Percentiles rank a stretch among this genome's conserved stretches.
Evolutionary conservation across 2,329 filamentous ascomycete species (phyloP).

Genomic region (Ophiostoma quercus): DNA sequence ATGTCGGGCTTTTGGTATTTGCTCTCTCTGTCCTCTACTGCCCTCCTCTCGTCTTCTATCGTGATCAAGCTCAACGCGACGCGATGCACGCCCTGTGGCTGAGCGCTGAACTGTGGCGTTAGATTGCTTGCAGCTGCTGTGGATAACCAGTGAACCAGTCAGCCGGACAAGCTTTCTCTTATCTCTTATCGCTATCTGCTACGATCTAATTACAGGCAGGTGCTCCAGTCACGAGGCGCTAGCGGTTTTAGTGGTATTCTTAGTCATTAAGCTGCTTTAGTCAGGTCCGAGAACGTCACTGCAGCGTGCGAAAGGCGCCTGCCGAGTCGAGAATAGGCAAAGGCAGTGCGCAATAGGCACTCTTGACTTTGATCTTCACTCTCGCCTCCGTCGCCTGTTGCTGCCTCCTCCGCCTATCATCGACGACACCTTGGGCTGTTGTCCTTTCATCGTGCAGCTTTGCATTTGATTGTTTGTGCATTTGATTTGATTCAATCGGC

Average conservation of each 20-base stretch:
- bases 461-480: slow-evolving; percentile 5
- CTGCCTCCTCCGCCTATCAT: background rate
- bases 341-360: background rate
- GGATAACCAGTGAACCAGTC: background rate
- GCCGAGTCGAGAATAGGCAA: background rate
- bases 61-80: background rate
- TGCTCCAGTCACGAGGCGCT: slow-evolving; percentile 24
- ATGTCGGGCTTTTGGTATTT: background rate
- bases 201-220: background rate
- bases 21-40: background rate
- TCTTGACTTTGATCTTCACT: background rate
- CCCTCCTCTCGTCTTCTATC: background rate
- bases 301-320: background rate
- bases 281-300: slow-evolving; percentile 7
- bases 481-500: slow-evolving; percentile 2
- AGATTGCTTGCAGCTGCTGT: slow-evolving; percentile 6
- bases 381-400: background rate
- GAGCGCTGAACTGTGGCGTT: background rate
- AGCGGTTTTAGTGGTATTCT: slow-evolving; percentile 18
- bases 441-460: background rate
- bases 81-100: slow-evolving; percentile 8
- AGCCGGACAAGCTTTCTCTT: slow-evolving; percentile 10
- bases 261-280: slow-evolving; percentile 12
- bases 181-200: background rate
- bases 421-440: background rate